These are phyloP conservation scores for Mucor mucedo DNA, from an alignment of 371 early-diverging fungal genomes.

Conservation along the genomic window DNA sequence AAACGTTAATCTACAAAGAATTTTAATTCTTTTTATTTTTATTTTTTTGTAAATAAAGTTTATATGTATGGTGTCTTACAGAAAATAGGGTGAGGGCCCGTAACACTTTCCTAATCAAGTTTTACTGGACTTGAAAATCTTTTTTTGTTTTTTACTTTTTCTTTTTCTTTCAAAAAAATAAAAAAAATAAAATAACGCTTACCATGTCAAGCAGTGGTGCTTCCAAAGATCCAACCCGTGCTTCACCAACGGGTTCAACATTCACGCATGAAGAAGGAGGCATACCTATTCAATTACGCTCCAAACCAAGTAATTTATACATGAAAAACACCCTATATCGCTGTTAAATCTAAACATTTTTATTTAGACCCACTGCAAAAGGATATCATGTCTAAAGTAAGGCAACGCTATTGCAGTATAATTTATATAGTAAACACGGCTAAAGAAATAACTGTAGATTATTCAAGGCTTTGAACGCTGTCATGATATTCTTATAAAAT, in stretches of 20 bases:
- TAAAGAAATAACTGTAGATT: constrained; percentile 34
- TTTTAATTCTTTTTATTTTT: constrained; percentile 15
- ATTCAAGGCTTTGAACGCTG: constrained; percentile 50
- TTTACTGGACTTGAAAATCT: background rate
- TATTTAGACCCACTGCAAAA: constrained; percentile 54
- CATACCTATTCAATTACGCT: constrained; percentile 56
- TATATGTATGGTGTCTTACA: too few relatives aligned
- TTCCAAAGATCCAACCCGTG: too few relatives aligned
- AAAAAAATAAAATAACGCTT: background rate
- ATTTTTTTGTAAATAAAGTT: background rate
- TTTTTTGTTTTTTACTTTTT: background rate
- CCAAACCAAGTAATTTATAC: constrained; percentile 47
- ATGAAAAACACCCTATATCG: background rate
- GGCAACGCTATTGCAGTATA: too few relatives aligned
- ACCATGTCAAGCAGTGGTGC: too few relatives aligned
- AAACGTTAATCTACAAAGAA: constrained; percentile 36
- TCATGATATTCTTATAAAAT: constrained; percentile 60
- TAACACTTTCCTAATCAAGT: too few relatives aligned
- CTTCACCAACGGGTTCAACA: background rate
- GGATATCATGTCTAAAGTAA: constrained; percentile 53
- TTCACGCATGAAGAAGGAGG: constrained; percentile 10
- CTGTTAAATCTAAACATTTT: background rate
- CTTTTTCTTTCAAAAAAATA: background rate
- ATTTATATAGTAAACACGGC: background rate
- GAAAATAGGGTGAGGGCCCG: too few relatives aligned